Evolutionary conservation across 2,329 filamentous ascomycete species (phyloP).

Genomic region (Claviceps africana): DNA sequence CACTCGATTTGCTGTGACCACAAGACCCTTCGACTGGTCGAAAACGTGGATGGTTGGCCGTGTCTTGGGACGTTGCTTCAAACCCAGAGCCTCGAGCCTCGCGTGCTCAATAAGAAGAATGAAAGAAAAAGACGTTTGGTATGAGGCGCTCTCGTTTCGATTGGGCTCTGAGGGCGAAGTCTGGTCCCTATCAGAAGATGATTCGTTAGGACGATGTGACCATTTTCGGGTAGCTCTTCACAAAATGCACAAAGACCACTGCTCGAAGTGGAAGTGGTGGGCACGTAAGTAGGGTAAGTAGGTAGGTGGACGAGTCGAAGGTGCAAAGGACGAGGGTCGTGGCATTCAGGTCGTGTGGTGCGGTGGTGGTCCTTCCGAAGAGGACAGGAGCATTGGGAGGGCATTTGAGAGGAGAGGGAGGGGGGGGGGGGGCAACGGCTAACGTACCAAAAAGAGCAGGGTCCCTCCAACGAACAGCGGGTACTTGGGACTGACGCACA

Average conservation of each 20-base stretch:
- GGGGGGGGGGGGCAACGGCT: neutral
- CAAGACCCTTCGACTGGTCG: neutral
- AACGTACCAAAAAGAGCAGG: slow-evolving; percentile 1
- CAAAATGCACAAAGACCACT: neutral
- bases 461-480: neutral
- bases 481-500: too few species aligned
- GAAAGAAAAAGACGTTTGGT: neutral
- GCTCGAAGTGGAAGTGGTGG: neutral
- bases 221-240: neutral
- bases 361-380: slow-evolving; percentile 2
- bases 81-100: neutral
- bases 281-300: neutral
- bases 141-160: slow-evolving; percentile 10
- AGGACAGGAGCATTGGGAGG: neutral
- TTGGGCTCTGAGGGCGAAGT: slow-evolving; percentile 13
- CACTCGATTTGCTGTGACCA: neutral
- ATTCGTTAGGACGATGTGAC: neutral
- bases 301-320: neutral
- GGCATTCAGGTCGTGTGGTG: neutral
- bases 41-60: neutral
- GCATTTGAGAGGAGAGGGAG: neutral
- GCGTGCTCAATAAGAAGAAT: neutral
- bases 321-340: neutral
- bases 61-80: neutral
- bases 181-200: slow-evolving; percentile 11